These are phyloP conservation scores for Hymenoscyphus linearis DNA, from an alignment of 2,329 filamentous ascomycete species.

Conservation along the genomic window DNA sequence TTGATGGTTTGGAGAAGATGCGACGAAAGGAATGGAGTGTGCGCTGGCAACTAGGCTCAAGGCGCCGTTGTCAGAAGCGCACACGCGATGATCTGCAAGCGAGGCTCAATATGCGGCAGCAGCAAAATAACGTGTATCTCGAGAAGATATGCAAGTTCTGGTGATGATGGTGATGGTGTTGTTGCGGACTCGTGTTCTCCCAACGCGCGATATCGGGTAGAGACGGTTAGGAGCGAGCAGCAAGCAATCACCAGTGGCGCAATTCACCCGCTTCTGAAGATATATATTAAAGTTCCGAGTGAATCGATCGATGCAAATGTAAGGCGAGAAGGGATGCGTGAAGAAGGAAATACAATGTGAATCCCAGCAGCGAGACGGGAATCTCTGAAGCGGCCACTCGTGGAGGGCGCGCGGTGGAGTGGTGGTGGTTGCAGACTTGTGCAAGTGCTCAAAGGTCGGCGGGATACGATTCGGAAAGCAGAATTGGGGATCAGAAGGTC, in stretches of 20 bases:
- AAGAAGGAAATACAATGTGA: background rate
- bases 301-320: background rate
- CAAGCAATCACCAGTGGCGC: background rate
- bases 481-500: background rate
- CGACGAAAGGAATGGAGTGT: background rate
- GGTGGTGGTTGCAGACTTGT: background rate
- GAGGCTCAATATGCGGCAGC: background rate
- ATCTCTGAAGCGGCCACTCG: background rate
- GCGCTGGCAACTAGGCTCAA: background rate
- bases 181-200: background rate
- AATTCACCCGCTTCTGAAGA: background rate
- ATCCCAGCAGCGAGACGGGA: background rate
- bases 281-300: conserved; percentile 4
- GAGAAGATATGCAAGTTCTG: background rate
- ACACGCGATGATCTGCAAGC: background rate
- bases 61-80: background rate
- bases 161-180: background rate
- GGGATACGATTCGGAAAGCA: conserved; percentile 1
- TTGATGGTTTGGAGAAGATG: conserved; percentile 3
- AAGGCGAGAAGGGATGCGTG: background rate
- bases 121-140: background rate
- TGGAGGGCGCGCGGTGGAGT: background rate
- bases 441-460: background rate
- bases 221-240: background rate
- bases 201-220: background rate